Evolutionary conservation across 768 basidiomycete species (phyloP), one percentile per base, ranked within the genome.

Genomic region (Grammothele lineata): DNA sequence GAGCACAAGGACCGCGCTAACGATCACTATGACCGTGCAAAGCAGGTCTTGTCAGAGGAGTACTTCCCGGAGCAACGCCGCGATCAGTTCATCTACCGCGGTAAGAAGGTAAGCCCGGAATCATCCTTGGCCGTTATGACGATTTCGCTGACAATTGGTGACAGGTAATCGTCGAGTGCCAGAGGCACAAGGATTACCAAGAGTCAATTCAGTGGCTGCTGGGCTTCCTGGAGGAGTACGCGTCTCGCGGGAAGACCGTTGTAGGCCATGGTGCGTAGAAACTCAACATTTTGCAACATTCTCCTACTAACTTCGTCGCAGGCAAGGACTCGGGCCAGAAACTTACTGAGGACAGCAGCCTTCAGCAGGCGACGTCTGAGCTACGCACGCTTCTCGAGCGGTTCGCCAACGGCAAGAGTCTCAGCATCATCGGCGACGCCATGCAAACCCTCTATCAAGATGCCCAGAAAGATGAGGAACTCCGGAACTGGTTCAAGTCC

Each of bases 81-180:
- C 19, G 91, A 95, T 44, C 91, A 91, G 60, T 96, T 92, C 66
- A 87, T 98, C 60, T 95, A 85, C 72, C 80, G 95, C 11, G 77
- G 81, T 5, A 97, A 97, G 75, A 97, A 96, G 81, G 87, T 85
- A 19, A 24, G 47, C 38, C n/a, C 27, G 14, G 9, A 24, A n/a
- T 10, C 25, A 3, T 30, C 1, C 2, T 17, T 5, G 5, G 15
- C 26, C 14, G 2, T 24, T 14, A 14, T 25, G 23, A 24, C 39
- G 15, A 22, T n/a, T n/a, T 43, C 18, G 12, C 6, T 37, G 11
- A 47, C 25, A 8, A 23, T 15, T 17, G 1, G 37, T 33, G 26
- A 2, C 45, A 84, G 81, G 85, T 87, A 30, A 80, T 96, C 43
- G 75, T 94, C 48, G 94, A 97, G 60, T 93, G 90, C 62, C 93